Conservation (phyloP, 495 filamentous ascomycete genomes). For the Parathielavia hyrcaniae region DNA sequence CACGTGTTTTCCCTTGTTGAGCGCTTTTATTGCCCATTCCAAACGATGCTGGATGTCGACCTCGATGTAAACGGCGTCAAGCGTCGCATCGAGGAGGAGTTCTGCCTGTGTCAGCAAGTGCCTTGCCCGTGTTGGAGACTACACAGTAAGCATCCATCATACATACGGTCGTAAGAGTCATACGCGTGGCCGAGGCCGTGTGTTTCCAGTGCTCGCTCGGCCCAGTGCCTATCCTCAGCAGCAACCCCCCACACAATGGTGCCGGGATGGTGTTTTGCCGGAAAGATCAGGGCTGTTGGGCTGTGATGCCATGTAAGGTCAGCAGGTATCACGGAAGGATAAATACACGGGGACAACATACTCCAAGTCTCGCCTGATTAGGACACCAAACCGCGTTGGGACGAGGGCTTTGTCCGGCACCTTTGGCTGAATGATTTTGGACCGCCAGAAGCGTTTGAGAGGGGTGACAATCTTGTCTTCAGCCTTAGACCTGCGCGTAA, state of each 20-base stretch:
- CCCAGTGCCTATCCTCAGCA: slow-evolving; percentile 49
- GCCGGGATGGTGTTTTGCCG: slow-evolving; percentile 49
- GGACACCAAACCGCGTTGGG: too few relatives aligned
- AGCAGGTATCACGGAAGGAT: too few relatives aligned
- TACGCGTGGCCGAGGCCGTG: slow-evolving; percentile 52
- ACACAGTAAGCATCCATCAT: neutral
- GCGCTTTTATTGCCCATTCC: slow-evolving; percentile 49
- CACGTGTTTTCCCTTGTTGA: slow-evolving; percentile 54
- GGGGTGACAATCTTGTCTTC: too few relatives aligned
- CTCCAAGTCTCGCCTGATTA: too few relatives aligned
- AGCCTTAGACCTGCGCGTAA: too few relatives aligned
- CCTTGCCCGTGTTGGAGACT: neutral
- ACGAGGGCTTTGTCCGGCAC: too few relatives aligned
- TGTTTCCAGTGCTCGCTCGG: slow-evolving; percentile 51
- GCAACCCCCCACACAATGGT: slow-evolving; percentile 54
- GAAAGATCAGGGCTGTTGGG: neutral
- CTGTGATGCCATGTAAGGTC: too few relatives aligned
- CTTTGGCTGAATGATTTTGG: too few relatives aligned
- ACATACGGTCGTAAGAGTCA: slow-evolving; percentile 42
- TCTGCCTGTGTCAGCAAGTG: slow-evolving; percentile 24
- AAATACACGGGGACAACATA: too few relatives aligned
- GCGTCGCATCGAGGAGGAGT: slow-evolving; percentile 47
- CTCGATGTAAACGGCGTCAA: slow-evolving; percentile 49
- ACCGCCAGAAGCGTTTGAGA: too few relatives aligned
- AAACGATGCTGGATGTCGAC: slow-evolving; percentile 44